Base-by-base conservation (phyloP, 2,329 filamentous ascomycete species). In the Akanthomyces lecanii region DNA sequence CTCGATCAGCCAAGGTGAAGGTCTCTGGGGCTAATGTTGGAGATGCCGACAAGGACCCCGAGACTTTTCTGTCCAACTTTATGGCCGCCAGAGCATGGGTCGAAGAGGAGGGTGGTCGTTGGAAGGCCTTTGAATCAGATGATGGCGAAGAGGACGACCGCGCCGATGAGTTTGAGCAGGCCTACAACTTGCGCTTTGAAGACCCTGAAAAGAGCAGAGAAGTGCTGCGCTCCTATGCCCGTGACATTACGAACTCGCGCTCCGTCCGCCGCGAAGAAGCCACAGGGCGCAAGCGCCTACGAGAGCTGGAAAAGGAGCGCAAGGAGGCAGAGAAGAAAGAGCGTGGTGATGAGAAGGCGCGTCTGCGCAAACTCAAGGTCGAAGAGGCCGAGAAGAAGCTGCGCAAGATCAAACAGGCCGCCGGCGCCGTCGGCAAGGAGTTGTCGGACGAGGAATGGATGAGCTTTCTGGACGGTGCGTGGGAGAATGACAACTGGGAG, bases 111-210 rank as follows among this genome's bases (percentile, higher is more conserved):
- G 82, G 81, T 48, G 81, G 85, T 25, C 83, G 84, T 48, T 92
- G 91, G 76, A 82, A 93, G 69, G 90, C 93, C 0, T 90, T 99
- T 63, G 92, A 97, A 72, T 97, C 92, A 0, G 95, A 99, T 68
- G 92, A 97, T 0, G 93, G 95, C 67, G 91, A 97, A 58, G 91
- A 82, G 2, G 81, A 83, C 54, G 80, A 92, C 55, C 87, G 90
- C 36, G 93, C 93, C 30, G 94, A 98, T 51, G 86, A 89, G 65
- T 96, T 94, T 71, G 95, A 99, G 77, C 84, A 90, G 67, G 93
- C 93, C 5, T 99, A 97, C 79, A 99, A 99, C 77, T 78, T 97
- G 77, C 89, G 95, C 40, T 99, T 99, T 71, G 95, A 99, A 74
- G 91, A 98, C 70, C 92, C 95, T 0, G 84, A 84, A 64, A 92